A percentile compares a stretch with the other conserved stretches of the same genome.
Evolutionary conservation across 192 early-diverging fungal species (phyloP).

Genomic region (Allomyces javanicus): DNA sequence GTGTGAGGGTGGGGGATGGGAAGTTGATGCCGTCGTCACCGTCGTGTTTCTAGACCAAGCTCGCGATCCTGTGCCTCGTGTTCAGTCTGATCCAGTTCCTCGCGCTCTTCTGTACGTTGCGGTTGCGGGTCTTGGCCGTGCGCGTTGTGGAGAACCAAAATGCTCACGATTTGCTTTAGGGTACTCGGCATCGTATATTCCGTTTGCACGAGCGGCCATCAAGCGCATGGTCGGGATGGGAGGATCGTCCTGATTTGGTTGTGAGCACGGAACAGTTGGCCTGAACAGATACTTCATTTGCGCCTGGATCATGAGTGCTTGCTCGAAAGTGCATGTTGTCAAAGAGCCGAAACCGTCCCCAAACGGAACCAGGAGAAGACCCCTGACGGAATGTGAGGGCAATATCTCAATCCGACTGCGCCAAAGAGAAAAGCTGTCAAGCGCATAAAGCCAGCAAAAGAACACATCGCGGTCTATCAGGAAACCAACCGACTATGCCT

Average conservation of each 20-base stretch:
- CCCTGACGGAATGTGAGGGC: too few relatives aligned
- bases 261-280: too few relatives aligned
- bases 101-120: slow-evolving; percentile 68
- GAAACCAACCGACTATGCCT: too few relatives aligned
- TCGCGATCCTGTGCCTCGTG: slow-evolving; percentile 51
- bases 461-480: too few relatives aligned
- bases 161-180: slow-evolving; percentile 6
- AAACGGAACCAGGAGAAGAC: too few relatives aligned
- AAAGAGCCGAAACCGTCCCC: too few relatives aligned
- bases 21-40: slow-evolving; percentile 11
- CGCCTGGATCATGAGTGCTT: too few relatives aligned
- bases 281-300: too few relatives aligned
- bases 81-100: slow-evolving; percentile 70
- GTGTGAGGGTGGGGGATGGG: background rate
- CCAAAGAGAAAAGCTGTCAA: too few relatives aligned
- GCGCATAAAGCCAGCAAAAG: too few relatives aligned
- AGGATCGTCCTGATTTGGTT: slow-evolving; percentile 3
- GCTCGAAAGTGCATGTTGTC: too few relatives aligned
- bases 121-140: slow-evolving; percentile 6
- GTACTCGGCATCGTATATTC: slow-evolving; percentile 73
- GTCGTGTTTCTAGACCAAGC: background rate
- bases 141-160: background rate
- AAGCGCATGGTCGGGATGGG: slow-evolving; percentile 14
- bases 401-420: too few relatives aligned
- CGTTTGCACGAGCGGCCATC: slow-evolving; percentile 51